Evolutionary conservation across 208 protist genomes (phyloP).

Genomic region (Vickermania ingenoplastis): DNA sequence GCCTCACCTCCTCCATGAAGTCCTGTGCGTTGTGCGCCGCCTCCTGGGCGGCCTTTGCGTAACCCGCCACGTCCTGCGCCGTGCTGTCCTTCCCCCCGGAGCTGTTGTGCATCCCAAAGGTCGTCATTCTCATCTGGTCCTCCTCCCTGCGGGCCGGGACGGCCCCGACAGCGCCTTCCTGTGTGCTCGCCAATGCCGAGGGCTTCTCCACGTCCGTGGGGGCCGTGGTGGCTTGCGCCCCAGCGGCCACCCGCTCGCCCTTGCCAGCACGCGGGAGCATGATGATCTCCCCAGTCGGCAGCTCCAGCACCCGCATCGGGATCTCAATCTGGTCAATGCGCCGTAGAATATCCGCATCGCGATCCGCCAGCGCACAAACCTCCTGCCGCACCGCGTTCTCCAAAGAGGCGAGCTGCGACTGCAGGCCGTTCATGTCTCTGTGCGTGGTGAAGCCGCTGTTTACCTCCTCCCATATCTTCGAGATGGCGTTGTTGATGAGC

Average conservation of each 20-base stretch:
- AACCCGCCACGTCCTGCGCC: neutral
- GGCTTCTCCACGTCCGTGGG: neutral
- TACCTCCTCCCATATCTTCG: conserved; percentile 57
- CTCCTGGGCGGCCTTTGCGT: neutral
- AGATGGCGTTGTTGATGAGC: conserved; percentile 50
- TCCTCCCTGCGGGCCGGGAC: neutral
- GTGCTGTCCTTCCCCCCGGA: neutral
- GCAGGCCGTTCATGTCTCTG: conserved; percentile 31
- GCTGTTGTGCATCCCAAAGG: neutral
- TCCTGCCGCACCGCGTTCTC: conserved; percentile 68
- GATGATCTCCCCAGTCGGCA: neutral
- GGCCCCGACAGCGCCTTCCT: neutral
- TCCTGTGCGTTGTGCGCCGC: neutral
- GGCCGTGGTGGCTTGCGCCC: neutral
- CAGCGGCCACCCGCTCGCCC: neutral
- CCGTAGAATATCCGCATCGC: conserved; percentile 14
- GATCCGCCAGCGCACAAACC: conserved; percentile 49
- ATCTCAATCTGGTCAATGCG: neutral
- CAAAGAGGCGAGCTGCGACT: conserved; percentile 43
- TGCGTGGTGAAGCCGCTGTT: conserved; percentile 43
- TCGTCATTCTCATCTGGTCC: neutral
- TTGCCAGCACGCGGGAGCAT: neutral
- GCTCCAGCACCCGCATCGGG: neutral
- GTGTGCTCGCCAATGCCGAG: neutral
- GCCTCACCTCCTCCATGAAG: neutral